phyloP scores from a whole-genome alignment of 805 yeast species.

The Metschnikowia lochheadii region DNA sequence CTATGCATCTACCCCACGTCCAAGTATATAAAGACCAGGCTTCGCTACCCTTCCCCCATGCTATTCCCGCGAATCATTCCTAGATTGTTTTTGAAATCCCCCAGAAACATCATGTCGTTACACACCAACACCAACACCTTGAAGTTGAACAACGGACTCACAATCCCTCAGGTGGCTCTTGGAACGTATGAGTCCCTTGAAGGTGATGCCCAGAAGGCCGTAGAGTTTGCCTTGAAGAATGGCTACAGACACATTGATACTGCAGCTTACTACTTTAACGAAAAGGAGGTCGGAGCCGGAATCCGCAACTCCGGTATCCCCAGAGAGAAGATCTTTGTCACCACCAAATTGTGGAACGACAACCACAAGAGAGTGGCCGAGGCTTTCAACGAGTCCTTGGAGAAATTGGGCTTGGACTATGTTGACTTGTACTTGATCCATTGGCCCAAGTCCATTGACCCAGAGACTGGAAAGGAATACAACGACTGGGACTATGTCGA shows the following conservation, averaged over 20 bases:
- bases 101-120: conserved; percentile 9
- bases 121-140: conserved; percentile 17
- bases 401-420: conserved; percentile 16
- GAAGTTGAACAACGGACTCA: conserved; percentile 57
- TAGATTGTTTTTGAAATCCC: background rate
- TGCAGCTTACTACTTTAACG: conserved; percentile 68
- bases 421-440: conserved; percentile 19
- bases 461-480: conserved; percentile 8
- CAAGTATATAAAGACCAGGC: background rate
- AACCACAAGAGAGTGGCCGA: conserved; percentile 12
- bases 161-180: conserved; percentile 64
- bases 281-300: conserved; percentile 63
- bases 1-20: conserved; percentile 2
- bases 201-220: conserved; percentile 55
- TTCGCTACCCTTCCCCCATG: background rate
- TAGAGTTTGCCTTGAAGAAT: conserved; percentile 52
- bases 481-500: conserved; percentile 23
- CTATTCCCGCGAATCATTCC: background rate
- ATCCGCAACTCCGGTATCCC: conserved; percentile 27
- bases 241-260: conserved; percentile 80
- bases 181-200: conserved; percentile 69
- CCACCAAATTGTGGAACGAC: conserved; percentile 18
- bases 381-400: conserved; percentile 16
- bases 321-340: conserved; percentile 16
- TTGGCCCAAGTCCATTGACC: conserved; percentile 17